These are phyloP conservation scores for Debaryomycetaceae sp. DNA, from an alignment of 1,139 yeast species.

Conservation along the genomic window DNA sequence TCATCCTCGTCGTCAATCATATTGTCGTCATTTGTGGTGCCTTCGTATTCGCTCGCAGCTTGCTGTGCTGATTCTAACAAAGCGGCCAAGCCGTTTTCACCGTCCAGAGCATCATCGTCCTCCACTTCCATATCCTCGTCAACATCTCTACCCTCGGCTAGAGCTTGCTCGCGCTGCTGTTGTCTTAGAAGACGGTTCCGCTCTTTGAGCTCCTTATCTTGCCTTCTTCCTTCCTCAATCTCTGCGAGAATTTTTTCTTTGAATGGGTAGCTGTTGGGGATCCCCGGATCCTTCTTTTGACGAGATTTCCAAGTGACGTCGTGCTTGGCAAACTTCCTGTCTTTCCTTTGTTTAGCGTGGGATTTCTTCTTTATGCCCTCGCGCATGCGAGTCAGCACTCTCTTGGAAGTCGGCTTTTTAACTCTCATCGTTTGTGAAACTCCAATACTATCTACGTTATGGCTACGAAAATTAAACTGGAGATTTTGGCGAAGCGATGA, in stretches of 20 bases:
- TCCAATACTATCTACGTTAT: not conserved
- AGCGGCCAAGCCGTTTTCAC: slow-evolving; percentile 65
- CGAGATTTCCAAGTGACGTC: slow-evolving; percentile 91
- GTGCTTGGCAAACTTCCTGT: slow-evolving; percentile 69
- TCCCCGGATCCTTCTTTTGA: slow-evolving; percentile 79
- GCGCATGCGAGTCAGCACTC: slow-evolving; percentile 84
- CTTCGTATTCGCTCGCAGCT: slow-evolving; percentile 66
- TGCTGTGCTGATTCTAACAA: slow-evolving; percentile 80
- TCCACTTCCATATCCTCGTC: slow-evolving; percentile 28
- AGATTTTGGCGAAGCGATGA: not conserved
- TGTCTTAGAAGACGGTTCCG: slow-evolving; percentile 34
- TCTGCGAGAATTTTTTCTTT: slow-evolving; percentile 74
- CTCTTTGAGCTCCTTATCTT: slow-evolving; percentile 52
- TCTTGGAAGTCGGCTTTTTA: slow-evolving; percentile 68
- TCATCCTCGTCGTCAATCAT: slow-evolving; percentile 35
- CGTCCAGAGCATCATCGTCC: slow-evolving; percentile 35
- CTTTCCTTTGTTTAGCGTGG: slow-evolving; percentile 82
- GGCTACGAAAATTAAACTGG: not conserved
- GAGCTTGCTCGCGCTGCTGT: slow-evolving; percentile 36
- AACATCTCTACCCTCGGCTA: slow-evolving; percentile 30
- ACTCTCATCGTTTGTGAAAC: slow-evolving; percentile 25
- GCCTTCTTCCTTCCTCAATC: slow-evolving; percentile 62
- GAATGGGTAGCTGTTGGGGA: slow-evolving; percentile 91
- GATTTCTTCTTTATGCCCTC: slow-evolving; percentile 96
- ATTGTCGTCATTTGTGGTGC: slow-evolving; percentile 35